Evolutionary conservation across 768 basidiomycete species (phyloP), one percentile per base, ranked within the genome.

Genomic region (Lentinula sp.): DNA sequence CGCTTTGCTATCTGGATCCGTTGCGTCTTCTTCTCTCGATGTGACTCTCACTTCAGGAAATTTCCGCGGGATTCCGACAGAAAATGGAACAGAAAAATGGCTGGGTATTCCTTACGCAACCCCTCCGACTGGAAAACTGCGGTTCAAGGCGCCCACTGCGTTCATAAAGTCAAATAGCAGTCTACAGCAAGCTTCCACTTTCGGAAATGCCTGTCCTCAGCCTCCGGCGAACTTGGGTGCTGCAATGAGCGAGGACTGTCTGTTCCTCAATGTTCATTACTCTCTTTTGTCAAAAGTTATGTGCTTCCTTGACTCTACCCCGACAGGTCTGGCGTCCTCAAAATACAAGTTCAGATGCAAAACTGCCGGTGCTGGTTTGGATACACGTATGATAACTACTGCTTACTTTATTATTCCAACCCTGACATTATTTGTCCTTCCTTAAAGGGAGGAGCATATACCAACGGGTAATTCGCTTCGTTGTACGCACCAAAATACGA

Each of bases 31-130:
- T 28, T 45, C 55, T 33, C 70, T 79, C 20, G 76, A 81, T 16
- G 72, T 83, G 15, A 62, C 58, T 5, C 65, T 81, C 8, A 72
- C 68, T 9, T 76, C 73, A 6, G 84, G 84, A 4, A 75, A 71
- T 0, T 84, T 84, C 62, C 77, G 76, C 2, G 84, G 84, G 8
- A 63, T 79, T 4, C 61, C 72, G 7, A 76, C 74, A 12, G 51
- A 71, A 0, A 79, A 79, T 51, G 79, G 77, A 8, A 78, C 79
- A 9, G 81, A 86, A 54, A 74, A 76, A 66, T 88, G 84, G 79
- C 74, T 86, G 12, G 86, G 85, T 2, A 79, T 89, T 37, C 86
- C 81, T 0, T 89, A 75, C 60, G 86, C 84, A 4, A 71, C 79
- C 62, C 76, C 85, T 1, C 87, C 87, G 0, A 64, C 83, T 0